Percentiles rank a stretch among this genome's conserved stretches.
Evolutionary conservation across 2,329 filamentous ascomycete genomes (phyloP).

Genomic region (Diaporthe nobilis): DNA sequence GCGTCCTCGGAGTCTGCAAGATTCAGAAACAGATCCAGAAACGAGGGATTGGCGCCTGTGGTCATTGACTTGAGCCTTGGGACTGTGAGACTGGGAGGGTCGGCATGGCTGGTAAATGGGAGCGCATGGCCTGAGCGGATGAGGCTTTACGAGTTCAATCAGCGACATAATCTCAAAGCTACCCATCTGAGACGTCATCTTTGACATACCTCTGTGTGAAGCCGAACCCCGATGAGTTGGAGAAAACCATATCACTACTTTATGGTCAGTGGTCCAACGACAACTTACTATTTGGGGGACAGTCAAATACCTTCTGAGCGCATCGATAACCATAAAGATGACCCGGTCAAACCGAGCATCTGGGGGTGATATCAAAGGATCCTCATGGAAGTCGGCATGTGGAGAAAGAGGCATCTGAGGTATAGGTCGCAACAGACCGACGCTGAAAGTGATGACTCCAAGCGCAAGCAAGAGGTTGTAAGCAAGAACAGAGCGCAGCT

Average conservation of each 20-base stretch:
- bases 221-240: not conserved
- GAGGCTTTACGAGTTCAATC: not conserved
- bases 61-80: not conserved
- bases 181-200: not conserved
- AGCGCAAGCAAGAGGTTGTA: not conserved
- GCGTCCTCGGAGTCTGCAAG: not conserved
- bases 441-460: not conserved
- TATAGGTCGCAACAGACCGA: not conserved
- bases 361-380: not conserved
- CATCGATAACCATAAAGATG: not conserved
- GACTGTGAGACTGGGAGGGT: not conserved
- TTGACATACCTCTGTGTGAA: not conserved
- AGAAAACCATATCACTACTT: not conserved
- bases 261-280: not conserved
- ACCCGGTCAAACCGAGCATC: not conserved
- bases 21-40: not conserved
- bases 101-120: not conserved
- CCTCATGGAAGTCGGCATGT: not conserved
- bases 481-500: not conserved
- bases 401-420: not conserved
- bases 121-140: not conserved
- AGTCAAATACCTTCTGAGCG: not conserved
- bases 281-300: not conserved
- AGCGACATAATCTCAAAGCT: not conserved
- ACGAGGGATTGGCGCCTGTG: not conserved